A percentile compares a stretch with the other conserved stretches of the same genome.
These are phyloP conservation scores for Alternaria arbusti DNA, from an alignment of 2,329 filamentous ascomycete genomes.

Conservation along the genomic window DNA sequence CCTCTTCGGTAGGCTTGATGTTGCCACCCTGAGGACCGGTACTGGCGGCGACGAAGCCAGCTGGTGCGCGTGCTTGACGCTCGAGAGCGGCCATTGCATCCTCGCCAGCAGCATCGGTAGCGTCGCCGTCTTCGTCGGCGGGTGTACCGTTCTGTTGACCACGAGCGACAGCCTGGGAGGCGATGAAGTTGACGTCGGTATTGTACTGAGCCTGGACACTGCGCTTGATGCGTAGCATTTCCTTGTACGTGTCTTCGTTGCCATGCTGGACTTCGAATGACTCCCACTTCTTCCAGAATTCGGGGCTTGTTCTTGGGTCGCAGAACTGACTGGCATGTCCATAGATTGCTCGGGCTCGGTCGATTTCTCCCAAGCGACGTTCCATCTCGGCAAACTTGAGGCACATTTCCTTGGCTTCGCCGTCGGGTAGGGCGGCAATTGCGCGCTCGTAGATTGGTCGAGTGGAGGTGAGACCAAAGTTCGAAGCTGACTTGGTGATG, in stretches of 20 bases:
- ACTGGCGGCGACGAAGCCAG: constrained; percentile 89
- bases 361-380: constrained; percentile 87
- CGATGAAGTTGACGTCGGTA: constrained; percentile 98
- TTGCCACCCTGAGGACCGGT: constrained; percentile 72
- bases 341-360: constrained; percentile 93
- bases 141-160: constrained; percentile 65
- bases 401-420: constrained; percentile 96
- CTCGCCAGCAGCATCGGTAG: constrained; percentile 56
- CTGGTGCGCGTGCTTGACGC: constrained; percentile 83
- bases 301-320: constrained; percentile 86
- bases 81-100: constrained; percentile 93
- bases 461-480: constrained; percentile 95
- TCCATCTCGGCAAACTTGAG: constrained; percentile 99
- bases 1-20: constrained; percentile 50
- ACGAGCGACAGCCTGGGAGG: constrained; percentile 88
- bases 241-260: constrained; percentile 99
- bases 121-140: constrained; percentile 48
- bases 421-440: constrained; percentile 90
- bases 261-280: constrained; percentile 96
- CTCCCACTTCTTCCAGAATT: constrained; percentile 98
- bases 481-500: constrained; percentile 97
- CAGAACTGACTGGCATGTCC: constrained; percentile 97
- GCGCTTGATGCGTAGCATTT: constrained; percentile 97
- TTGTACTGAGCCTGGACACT: constrained; percentile 98
- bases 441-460: constrained; percentile 95